phyloP scores from a whole-genome alignment of 257 asterid genomes.

The Solanum pennellii region DNA sequence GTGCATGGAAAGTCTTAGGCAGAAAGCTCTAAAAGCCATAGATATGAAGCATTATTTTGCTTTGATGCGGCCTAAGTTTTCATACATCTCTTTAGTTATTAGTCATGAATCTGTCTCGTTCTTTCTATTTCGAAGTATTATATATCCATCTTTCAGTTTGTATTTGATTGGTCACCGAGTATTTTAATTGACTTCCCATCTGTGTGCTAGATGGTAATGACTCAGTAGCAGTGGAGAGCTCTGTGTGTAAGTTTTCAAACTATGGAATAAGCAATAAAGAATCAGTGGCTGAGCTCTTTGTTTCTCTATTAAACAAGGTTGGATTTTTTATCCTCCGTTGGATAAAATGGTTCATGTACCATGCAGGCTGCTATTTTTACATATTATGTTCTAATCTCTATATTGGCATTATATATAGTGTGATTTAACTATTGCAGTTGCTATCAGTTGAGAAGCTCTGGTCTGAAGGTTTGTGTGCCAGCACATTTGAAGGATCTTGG shows the following conservation, averaged over 20 bases:
- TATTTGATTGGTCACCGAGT: not conserved
- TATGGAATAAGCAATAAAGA: slow-evolving; percentile 57
- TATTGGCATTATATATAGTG: not conserved
- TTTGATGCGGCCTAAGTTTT: not conserved
- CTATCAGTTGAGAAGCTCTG: slow-evolving; percentile 72
- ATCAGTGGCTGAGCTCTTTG: slow-evolving; percentile 73
- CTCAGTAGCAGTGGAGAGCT: slow-evolving; percentile 47
- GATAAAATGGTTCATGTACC: not conserved
- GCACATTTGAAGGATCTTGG: slow-evolving; percentile 67
- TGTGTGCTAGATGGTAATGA: slow-evolving; percentile 63
- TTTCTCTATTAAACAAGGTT: slow-evolving; percentile 77
- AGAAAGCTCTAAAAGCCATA: not conserved
- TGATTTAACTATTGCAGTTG: slow-evolving; percentile 36
- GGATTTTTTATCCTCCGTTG: not conserved
- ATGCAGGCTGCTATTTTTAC: not conserved
- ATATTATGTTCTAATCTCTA: not conserved
- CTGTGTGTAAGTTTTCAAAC: slow-evolving; percentile 36
- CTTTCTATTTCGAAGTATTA: not conserved
- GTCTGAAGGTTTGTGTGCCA: slow-evolving; percentile 83
- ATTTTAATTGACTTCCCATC: not conserved
- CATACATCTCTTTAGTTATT: not conserved
- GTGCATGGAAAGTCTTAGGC: not conserved
- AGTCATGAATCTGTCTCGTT: not conserved
- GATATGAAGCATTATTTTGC: not conserved
- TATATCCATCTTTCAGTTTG: not conserved